These are phyloP conservation scores for Ascosphaera acerosa DNA, from an alignment of 2,329 filamentous ascomycete genomes.

Conservation along the genomic window DNA sequence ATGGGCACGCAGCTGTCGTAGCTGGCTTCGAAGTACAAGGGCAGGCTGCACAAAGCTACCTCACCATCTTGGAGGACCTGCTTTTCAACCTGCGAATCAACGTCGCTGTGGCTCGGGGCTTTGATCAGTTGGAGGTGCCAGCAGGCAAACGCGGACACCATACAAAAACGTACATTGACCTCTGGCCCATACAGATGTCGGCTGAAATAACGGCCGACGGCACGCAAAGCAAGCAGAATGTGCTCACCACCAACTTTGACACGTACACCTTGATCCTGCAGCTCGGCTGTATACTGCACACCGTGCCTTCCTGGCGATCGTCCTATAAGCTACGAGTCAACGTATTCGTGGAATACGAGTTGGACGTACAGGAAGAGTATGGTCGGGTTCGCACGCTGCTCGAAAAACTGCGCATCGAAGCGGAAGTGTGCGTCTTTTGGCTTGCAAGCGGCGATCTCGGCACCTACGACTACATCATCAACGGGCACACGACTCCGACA, in stretches of 20 bases:
- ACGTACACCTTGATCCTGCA: slow-evolving; percentile 76
- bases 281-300: slow-evolving; percentile 60
- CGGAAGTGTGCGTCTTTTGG: slow-evolving; percentile 57
- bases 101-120: slow-evolving; percentile 62
- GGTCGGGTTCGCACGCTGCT: slow-evolving; percentile 46
- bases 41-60: slow-evolving; percentile 46
- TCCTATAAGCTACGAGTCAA: slow-evolving; percentile 48
- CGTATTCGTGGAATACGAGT: slow-evolving; percentile 76
- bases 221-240: slow-evolving; percentile 30
- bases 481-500: slow-evolving; percentile 27
- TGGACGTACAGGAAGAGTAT: slow-evolving; percentile 55
- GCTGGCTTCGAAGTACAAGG: slow-evolving; percentile 40
- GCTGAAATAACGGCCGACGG: slow-evolving; percentile 47
- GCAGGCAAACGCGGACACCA: slow-evolving; percentile 26
- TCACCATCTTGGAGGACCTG: slow-evolving; percentile 63
- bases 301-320: slow-evolving; percentile 55
- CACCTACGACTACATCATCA: slow-evolving; percentile 55
- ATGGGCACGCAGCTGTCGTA: slow-evolving; percentile 31
- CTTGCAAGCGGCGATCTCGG: slow-evolving; percentile 46
- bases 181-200: slow-evolving; percentile 90
- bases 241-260: slow-evolving; percentile 73
- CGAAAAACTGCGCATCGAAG: slow-evolving; percentile 59
- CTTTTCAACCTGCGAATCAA: slow-evolving; percentile 56
- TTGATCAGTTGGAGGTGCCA: slow-evolving; percentile 50
- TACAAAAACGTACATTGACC: slow-evolving; percentile 54